Percentiles rank a stretch among this genome's conserved stretches.
Conservation (phyloP, 2,329 filamentous ascomycete species). For the Penicillium italicum region DNA sequence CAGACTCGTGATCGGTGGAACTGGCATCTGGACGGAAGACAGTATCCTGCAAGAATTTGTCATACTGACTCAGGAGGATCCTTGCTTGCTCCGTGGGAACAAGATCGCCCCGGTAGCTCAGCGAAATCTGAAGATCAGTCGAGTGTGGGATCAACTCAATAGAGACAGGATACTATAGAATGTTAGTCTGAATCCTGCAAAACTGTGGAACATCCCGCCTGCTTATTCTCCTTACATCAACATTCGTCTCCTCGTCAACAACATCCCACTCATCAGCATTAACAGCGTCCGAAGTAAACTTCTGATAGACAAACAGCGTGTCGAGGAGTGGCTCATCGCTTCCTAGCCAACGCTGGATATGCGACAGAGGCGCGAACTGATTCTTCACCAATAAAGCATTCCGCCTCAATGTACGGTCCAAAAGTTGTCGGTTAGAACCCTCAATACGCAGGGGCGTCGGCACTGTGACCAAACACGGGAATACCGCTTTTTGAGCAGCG, state of each 20-base stretch:
- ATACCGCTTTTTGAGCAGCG: slow-evolving; percentile 56
- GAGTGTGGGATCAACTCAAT: slow-evolving; percentile 66
- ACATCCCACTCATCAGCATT: slow-evolving; percentile 54
- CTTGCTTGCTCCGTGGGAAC: slow-evolving; percentile 66
- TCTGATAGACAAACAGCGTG: slow-evolving; percentile 80
- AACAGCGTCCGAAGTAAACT: slow-evolving; percentile 37
- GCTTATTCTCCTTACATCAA: slow-evolving; percentile 51
- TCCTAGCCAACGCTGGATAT: slow-evolving; percentile 68
- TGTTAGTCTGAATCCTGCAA: slow-evolving; percentile 6
- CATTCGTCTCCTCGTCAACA: slow-evolving; percentile 61
- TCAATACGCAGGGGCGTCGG: slow-evolving; percentile 63
- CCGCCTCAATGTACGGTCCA: slow-evolving; percentile 61
- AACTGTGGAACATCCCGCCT: neutral
- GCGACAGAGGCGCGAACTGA: slow-evolving; percentile 67
- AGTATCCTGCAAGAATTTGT: slow-evolving; percentile 60
- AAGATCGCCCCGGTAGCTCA: slow-evolving; percentile 63
- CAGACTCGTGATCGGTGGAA: slow-evolving; percentile 40
- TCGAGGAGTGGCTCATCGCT: slow-evolving; percentile 70
- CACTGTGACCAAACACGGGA: slow-evolving; percentile 79
- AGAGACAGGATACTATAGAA: slow-evolving; percentile 64
- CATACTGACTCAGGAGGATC: slow-evolving; percentile 68
- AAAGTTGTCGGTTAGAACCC: slow-evolving; percentile 54
- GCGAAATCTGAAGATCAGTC: slow-evolving; percentile 55
- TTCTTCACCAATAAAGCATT: slow-evolving; percentile 64
- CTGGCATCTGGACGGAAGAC: slow-evolving; percentile 47